A percentile compares a stretch with the other conserved stretches of the same genome.
These are phyloP conservation scores for Boechera divaricarpa DNA, from an alignment of 345 rosid genomes.

Conservation along the genomic window DNA sequence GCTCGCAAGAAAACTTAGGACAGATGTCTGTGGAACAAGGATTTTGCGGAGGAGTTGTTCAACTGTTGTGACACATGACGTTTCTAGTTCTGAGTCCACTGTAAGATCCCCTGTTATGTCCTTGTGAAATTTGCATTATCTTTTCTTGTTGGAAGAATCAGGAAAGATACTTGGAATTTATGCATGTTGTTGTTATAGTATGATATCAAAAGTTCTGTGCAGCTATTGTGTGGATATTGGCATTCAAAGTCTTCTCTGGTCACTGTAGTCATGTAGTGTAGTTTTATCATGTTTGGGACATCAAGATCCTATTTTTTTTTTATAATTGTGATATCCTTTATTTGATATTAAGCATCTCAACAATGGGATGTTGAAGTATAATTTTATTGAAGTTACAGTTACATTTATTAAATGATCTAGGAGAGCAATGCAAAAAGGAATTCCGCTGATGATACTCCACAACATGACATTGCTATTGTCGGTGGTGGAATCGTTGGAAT, in stretches of 20 bases:
- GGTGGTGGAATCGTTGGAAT: constrained; percentile 99
- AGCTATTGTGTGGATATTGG: constrained; percentile 6
- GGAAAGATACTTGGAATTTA: constrained; percentile 7
- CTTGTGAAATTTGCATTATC: not conserved
- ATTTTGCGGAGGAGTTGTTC: constrained; percentile 40
- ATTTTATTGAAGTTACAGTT: not conserved
- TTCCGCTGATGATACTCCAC: constrained; percentile 40
- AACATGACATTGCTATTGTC: constrained; percentile 84
- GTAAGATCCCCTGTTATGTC: constrained; percentile 35
- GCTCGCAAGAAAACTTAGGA: constrained; percentile 39
- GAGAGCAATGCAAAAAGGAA: constrained; percentile 45
- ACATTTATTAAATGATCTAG: constrained; percentile 37
- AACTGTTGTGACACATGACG: constrained; percentile 25
- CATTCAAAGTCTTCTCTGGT: not conserved
- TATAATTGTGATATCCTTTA: not conserved
- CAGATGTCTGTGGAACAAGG: constrained; percentile 38
- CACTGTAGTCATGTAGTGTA: not conserved
- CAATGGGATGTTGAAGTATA: not conserved
- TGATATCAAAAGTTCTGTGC: not conserved
- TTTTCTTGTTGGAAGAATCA: not conserved
- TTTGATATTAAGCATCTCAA: not conserved
- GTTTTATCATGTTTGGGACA: constrained; percentile 2
- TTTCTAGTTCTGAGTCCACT: constrained; percentile 36
- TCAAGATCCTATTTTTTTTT: no score
- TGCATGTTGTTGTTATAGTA: not conserved